A percentile compares a stretch with the other conserved stretches of the same genome.
Evolutionary conservation across 345 rosid species (phyloP).

Genomic region (Aurinia saxatilis): DNA sequence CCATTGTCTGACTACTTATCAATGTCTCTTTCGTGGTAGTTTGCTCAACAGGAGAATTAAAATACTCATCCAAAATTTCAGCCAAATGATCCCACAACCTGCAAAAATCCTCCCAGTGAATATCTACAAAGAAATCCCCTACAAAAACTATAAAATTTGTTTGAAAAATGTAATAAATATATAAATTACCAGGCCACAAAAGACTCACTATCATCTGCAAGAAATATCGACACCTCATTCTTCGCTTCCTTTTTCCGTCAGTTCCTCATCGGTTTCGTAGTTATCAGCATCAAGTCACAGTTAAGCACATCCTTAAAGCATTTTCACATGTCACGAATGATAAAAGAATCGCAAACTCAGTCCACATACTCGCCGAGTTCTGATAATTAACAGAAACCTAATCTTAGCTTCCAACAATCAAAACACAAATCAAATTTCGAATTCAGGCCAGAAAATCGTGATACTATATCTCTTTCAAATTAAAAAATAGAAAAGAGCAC

Average conservation of each 20-base stretch:
- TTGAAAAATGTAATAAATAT: not conserved
- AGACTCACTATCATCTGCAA: constrained; percentile 78
- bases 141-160: not conserved
- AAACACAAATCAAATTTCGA: no score
- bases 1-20: constrained; percentile 50
- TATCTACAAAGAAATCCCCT: not conserved
- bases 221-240: constrained; percentile 80
- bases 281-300: no score
- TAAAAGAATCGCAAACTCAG: no score
- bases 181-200: constrained; percentile 75
- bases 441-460: no score
- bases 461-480: no score
- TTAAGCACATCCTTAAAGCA: no score
- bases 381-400: no score
- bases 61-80: constrained; percentile 52
- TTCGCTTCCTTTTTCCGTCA: constrained; percentile 78
- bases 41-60: constrained; percentile 33
- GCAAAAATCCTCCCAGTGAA: constrained; percentile 17
- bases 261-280: no score
- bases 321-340: no score
- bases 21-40: constrained; percentile 21
- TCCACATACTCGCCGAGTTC: no score
- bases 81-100: constrained; percentile 98
- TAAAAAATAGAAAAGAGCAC: no score
- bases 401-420: no score